Evolutionary conservation across 441 rosid species (phyloP).

Genomic region (Gossypium laxum): DNA sequence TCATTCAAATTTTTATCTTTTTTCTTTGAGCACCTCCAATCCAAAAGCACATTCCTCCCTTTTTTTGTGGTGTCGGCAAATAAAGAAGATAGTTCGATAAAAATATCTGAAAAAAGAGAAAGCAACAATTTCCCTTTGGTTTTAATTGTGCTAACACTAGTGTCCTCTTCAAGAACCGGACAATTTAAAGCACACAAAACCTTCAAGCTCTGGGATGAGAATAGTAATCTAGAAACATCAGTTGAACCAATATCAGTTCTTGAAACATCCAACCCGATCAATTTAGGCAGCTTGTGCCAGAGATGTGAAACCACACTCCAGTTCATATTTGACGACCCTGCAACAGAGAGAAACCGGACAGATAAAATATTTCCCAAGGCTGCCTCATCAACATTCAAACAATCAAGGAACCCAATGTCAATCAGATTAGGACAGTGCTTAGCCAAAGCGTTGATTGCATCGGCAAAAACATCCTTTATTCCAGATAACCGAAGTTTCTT

Average conservation of each 20-base stretch:
- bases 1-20: slow-evolving; percentile 46
- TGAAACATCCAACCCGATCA: slow-evolving; percentile 82
- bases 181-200: slow-evolving; percentile 84
- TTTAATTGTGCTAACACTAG: slow-evolving; percentile 32
- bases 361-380: slow-evolving; percentile 66
- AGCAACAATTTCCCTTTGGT: slow-evolving; percentile 56
- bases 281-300: slow-evolving; percentile 74
- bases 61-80: slow-evolving; percentile 50
- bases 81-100: slow-evolving; percentile 53
- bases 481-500: slow-evolving; percentile 79
- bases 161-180: slow-evolving; percentile 54
- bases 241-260: slow-evolving; percentile 67
- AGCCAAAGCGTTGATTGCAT: slow-evolving; percentile 76
- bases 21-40: slow-evolving; percentile 52
- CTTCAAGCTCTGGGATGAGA: slow-evolving; percentile 62
- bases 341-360: slow-evolving; percentile 63
- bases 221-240: slow-evolving; percentile 59
- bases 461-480: slow-evolving; percentile 63
- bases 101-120: slow-evolving; percentile 51
- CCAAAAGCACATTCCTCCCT: slow-evolving; percentile 41
- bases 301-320: slow-evolving; percentile 59
- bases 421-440: slow-evolving; percentile 51
- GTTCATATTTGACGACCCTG: slow-evolving; percentile 80
- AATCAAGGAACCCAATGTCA: slow-evolving; percentile 77
- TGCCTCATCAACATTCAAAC: slow-evolving; percentile 58